Evolutionary conservation across 306 rosid species (phyloP).

Genomic region (Corylus heterophylla): DNA sequence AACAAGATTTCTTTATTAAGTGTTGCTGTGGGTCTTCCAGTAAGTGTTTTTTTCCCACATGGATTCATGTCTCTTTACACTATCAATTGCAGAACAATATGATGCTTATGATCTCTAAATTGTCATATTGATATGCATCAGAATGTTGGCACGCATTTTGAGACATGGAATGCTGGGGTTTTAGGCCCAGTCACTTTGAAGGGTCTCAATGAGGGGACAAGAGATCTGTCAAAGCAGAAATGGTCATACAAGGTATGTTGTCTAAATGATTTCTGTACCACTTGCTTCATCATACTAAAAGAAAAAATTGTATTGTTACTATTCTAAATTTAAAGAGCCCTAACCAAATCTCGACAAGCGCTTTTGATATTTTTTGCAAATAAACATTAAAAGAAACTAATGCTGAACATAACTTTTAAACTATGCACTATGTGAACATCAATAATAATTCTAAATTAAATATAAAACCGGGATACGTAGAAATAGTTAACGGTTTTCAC

Average conservation of each 20-base stretch:
- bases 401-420: neutral
- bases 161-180: slow-evolving; percentile 92
- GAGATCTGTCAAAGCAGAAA: slow-evolving; percentile 78
- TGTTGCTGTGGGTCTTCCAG: slow-evolving; percentile 84
- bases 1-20: slow-evolving; percentile 93
- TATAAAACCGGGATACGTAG: neutral
- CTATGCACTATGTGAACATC: neutral
- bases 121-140: slow-evolving; percentile 34
- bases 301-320: neutral
- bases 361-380: neutral
- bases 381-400: neutral
- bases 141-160: slow-evolving; percentile 84
- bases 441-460: neutral
- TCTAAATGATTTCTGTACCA: neutral
- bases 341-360: neutral
- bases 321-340: neutral
- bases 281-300: neutral
- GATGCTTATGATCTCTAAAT: slow-evolving; percentile 4
- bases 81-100: neutral
- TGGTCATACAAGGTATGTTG: slow-evolving; percentile 91
- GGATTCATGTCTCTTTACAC: slow-evolving; percentile 6
- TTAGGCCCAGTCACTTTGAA: slow-evolving; percentile 82
- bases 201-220: slow-evolving; percentile 82
- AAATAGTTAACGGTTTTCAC: neutral
- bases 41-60: slow-evolving; percentile 44